Percentiles rank a stretch among this genome's conserved stretches.
Evolutionary conservation across 345 rosid species (phyloP).

Genomic region (Punica granatum): DNA sequence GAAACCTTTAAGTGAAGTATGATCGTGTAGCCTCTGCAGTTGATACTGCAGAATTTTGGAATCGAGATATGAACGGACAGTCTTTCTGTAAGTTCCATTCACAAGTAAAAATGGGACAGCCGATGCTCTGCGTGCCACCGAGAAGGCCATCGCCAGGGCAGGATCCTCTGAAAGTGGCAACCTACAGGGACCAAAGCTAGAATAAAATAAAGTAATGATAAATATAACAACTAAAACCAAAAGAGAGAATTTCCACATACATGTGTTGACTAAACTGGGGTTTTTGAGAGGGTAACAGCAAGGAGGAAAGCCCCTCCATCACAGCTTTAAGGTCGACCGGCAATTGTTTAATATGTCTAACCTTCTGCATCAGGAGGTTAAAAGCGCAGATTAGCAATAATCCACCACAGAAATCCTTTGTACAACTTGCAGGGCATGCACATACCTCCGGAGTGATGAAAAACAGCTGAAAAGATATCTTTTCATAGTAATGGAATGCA

Average conservation of each 20-base stretch:
- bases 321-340: slow-evolving; percentile 81
- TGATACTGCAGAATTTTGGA: slow-evolving; percentile 88
- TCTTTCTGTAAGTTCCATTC: slow-evolving; percentile 95
- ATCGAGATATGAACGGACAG: slow-evolving; percentile 85
- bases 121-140: slow-evolving; percentile 95
- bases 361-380: slow-evolving; percentile 52
- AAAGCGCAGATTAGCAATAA: slow-evolving; percentile 16
- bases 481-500: slow-evolving; percentile 94
- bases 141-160: slow-evolving; percentile 98
- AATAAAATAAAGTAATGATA: neutral
- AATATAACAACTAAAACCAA: neutral
- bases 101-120: slow-evolving; percentile 92
- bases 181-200: slow-evolving; percentile 33
- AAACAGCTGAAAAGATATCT: slow-evolving; percentile 83
- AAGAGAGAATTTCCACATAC: slow-evolving; percentile 30
- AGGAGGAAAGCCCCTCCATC: slow-evolving; percentile 79
- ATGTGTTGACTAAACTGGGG: slow-evolving; percentile 57
- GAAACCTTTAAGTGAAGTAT: slow-evolving; percentile 77
- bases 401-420: slow-evolving; percentile 12
- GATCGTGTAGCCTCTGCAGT: slow-evolving; percentile 73
- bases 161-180: slow-evolving; percentile 93
- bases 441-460: slow-evolving; percentile 93
- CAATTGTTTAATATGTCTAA: slow-evolving; percentile 48
- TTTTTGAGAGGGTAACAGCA: slow-evolving; percentile 80
- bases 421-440: neutral